Conservation (phyloP, 352 stramenopile species). For the Globisporangium perplexum region DNA sequence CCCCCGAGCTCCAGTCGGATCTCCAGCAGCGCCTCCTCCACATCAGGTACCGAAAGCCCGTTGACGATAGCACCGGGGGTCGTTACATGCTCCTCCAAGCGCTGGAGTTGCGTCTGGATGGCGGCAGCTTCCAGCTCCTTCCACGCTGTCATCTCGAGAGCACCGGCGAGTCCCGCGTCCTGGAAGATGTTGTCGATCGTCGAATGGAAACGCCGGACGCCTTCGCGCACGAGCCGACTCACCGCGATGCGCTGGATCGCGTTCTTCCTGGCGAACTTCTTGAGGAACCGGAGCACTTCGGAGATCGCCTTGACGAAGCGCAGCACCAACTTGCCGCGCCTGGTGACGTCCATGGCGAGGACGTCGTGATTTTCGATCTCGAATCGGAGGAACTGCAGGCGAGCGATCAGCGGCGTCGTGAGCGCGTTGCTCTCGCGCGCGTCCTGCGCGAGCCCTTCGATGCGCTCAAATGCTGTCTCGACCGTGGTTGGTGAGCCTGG, state of each 20-base stretch:
- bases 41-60: conserved; percentile 1
- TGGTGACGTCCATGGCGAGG: background rate
- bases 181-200: conserved; percentile 5
- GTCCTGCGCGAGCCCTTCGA: background rate
- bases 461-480: background rate
- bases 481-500: background rate
- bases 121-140: conserved; percentile 7
- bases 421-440: conserved; percentile 10
- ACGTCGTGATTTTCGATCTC: background rate
- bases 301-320: background rate
- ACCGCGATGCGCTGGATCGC: conserved; percentile 4
- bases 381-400: conserved; percentile 1
- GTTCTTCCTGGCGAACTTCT: conserved; percentile 3
- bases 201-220: background rate
- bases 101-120: conserved; percentile 3
- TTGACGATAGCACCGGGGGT: conserved; percentile 3
- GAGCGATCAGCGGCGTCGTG: background rate
- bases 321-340: background rate
- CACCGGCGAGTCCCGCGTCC: background rate
- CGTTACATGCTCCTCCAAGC: conserved; percentile 8
- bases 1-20: conserved; percentile 13
- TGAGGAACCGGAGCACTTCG: background rate
- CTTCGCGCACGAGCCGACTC: background rate
- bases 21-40: conserved; percentile 5
- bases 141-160: conserved; percentile 7